phyloP scores from a whole-genome alignment of 2,329 filamentous ascomycete species.

The Phialemonium atrogriseum region DNA sequence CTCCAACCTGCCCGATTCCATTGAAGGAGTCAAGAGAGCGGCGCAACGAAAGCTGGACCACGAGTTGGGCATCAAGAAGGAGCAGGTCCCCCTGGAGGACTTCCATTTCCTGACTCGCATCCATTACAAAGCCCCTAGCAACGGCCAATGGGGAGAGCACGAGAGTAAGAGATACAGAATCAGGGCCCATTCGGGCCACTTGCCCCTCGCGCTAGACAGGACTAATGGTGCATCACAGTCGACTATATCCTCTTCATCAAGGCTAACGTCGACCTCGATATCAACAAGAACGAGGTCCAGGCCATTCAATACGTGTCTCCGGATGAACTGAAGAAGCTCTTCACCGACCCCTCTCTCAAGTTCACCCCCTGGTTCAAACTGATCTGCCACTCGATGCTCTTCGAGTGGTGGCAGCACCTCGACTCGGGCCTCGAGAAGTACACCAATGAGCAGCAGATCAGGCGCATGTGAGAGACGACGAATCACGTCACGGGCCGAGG shows the following conservation, averaged over 20 bases:
- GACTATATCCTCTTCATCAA: slow-evolving; percentile 99
- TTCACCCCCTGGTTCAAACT: slow-evolving; percentile 99
- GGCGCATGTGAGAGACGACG: slow-evolving; percentile 58
- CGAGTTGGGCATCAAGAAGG: slow-evolving; percentile 82
- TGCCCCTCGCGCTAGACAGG: no score
- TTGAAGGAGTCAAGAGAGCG: slow-evolving; percentile 82
- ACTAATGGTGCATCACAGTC: no score
- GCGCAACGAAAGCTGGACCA: slow-evolving; percentile 91
- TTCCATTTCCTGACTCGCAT: slow-evolving; percentile 95
- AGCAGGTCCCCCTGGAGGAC: slow-evolving; percentile 82
- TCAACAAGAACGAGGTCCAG: slow-evolving; percentile 83
- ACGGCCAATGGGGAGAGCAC: slow-evolving; percentile 98
- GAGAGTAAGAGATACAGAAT: no score
- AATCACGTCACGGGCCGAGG: no score
- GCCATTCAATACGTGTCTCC: slow-evolving; percentile 78
- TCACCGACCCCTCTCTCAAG: slow-evolving; percentile 68
- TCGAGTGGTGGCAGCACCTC: slow-evolving; percentile 92
- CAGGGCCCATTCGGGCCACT: no score
- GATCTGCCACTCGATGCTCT: slow-evolving; percentile 95
- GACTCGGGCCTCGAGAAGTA: slow-evolving; percentile 77
- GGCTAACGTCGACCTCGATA: slow-evolving; percentile 74
- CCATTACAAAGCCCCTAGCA: slow-evolving; percentile 94
- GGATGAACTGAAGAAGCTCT: slow-evolving; percentile 76
- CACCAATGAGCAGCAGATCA: slow-evolving; percentile 76
- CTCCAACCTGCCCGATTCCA: slow-evolving; percentile 66